phyloP scores from a whole-genome alignment of 257 asterid genomes.

The Datura wrightii region DNA sequence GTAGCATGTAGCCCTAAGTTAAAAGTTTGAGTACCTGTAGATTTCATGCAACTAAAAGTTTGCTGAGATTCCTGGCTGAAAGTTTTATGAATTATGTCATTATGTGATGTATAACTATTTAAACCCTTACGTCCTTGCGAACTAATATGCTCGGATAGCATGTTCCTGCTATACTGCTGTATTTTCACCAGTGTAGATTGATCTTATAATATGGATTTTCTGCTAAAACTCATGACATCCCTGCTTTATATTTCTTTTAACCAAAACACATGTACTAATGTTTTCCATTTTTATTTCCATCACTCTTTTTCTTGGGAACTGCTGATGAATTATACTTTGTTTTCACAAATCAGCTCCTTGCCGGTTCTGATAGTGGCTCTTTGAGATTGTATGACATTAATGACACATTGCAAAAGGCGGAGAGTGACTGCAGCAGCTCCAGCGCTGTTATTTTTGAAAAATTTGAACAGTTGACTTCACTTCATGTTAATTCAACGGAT shows the following conservation, averaged over 20 bases:
- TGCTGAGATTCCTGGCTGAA: neutral
- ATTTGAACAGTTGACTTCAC: constrained; percentile 81
- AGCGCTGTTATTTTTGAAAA: constrained; percentile 51
- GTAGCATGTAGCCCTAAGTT: neutral
- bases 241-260: neutral
- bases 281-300: neutral
- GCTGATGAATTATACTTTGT: constrained; percentile 36
- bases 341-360: constrained; percentile 63
- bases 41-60: neutral
- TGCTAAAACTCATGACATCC: neutral
- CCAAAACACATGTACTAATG: neutral
- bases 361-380: constrained; percentile 75
- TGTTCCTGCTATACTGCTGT: neutral
- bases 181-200: neutral
- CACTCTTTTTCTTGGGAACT: neutral
- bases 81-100: neutral
- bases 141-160: neutral
- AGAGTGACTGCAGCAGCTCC: constrained; percentile 41
- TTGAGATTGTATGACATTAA: constrained; percentile 75
- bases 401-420: constrained; percentile 31
- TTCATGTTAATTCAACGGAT: constrained; percentile 76
- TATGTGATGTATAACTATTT: neutral
- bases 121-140: neutral
- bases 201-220: neutral
- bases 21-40: no score